phyloP scores from a whole-genome alignment of 306 rosid species.

The Inga oerstediana region DNA sequence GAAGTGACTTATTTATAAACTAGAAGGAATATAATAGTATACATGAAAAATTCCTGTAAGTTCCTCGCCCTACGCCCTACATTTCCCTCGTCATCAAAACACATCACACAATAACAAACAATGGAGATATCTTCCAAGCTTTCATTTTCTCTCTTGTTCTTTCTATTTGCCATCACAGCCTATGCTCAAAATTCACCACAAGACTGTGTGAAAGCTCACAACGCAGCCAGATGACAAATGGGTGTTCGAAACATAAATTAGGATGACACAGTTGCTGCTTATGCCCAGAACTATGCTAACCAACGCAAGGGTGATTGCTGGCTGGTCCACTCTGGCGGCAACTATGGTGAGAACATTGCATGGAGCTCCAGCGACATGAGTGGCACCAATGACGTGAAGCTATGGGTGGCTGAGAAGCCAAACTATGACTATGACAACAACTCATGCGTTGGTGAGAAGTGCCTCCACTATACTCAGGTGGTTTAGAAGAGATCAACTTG shows the following conservation, averaged over 20 bases:
- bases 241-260: background rate
- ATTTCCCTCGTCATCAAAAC: no score
- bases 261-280: background rate
- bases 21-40: no score
- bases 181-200: background rate
- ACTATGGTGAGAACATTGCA: background rate
- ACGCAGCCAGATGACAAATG: background rate
- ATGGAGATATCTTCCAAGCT: background rate
- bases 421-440: background rate
- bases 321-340: background rate
- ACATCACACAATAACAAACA: background rate
- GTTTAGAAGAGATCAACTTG: background rate
- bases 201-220: background rate
- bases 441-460: background rate
- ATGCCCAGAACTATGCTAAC: background rate
- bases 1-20: no score
- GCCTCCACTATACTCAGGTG: background rate
- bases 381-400: background rate
- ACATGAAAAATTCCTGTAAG: background rate
- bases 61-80: background rate
- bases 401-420: background rate
- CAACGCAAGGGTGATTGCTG: background rate
- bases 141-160: background rate
- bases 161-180: background rate
- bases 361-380: background rate